Evolutionary conservation across 1,139 yeast species (phyloP), one percentile per base, ranked within the genome.

Genomic region (Lodderomyces jiufengensis): DNA sequence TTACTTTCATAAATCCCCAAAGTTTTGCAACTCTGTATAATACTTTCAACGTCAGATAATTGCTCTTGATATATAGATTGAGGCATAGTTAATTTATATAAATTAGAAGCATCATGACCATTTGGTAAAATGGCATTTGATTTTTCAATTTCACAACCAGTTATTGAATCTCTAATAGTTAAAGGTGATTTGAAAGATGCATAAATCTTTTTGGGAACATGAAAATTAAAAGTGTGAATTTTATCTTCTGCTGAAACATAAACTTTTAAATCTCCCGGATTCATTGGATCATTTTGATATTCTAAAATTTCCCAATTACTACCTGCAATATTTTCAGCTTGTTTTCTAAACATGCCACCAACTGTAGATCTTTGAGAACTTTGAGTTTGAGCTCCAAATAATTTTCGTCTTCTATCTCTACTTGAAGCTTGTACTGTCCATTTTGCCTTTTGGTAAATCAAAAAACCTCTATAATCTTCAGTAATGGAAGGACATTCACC

Each of bases 301-400:
- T 88, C 92, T 34, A 92, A 61, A 32, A 92, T 71, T 45, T 88
- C 88, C 97, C 98, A 92, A 29, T 81, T 74, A 0, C 84, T 66
- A 4, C 81, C 84, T 9, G 86, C 85, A 50, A 82, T 78, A 52
- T 64, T 70, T 51, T 84, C 95, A 0, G 95, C 95, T 51, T 85
- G 95, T 40, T 76, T 75, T 41, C 84, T 74, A 33, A 88, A 67
- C 63, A 87, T 70, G 20, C 76, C 75, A 5, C 92, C 85, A 31
- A 88, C 78, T 1, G 80, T 65, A 6, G 74, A 66, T 41, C 76
- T 54, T 36, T 60, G 64, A 2, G 73, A 61, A 0, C 78, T 54
- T 22, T 70, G 73, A 10, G 73, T 59, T 24, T 69, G 65, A 20
- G 72, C 68, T 20, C 99, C 99, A 66, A 92, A 90, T 24, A 94